phyloP scores from a whole-genome alignment of 805 yeast species.

The Metschnikowia anglica region DNA sequence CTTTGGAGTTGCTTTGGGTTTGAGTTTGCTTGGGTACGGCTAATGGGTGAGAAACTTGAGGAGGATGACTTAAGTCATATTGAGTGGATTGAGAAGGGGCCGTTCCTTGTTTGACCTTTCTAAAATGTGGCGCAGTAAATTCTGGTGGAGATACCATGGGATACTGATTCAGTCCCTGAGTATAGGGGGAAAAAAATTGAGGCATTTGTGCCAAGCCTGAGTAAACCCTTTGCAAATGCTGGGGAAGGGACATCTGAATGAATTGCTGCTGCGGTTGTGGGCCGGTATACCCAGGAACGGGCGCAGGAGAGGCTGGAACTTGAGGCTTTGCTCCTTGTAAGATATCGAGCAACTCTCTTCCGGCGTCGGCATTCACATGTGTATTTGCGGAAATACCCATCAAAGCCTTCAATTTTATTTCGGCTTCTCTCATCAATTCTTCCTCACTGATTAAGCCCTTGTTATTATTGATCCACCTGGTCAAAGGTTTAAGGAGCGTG shows the following conservation, averaged over 20 bases:
- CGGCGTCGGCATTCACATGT: constrained; percentile 54
- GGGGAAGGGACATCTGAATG: constrained; percentile 33
- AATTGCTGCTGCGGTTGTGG: constrained; percentile 16
- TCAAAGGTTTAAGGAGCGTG: constrained; percentile 50
- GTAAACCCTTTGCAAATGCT: constrained; percentile 29
- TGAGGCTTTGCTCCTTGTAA: constrained; percentile 39
- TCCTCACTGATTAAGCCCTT: constrained; percentile 50
- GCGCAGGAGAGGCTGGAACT: constrained; percentile 5
- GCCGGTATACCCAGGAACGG: constrained; percentile 7
- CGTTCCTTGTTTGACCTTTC: constrained; percentile 1
- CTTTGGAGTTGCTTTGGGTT: constrained; percentile 37
- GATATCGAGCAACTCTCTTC: constrained; percentile 70
- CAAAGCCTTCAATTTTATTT: constrained; percentile 59
- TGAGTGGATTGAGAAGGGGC: constrained; percentile 11
- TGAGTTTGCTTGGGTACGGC: constrained; percentile 9
- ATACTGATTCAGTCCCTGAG: constrained; percentile 10
- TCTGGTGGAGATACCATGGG: constrained; percentile 19
- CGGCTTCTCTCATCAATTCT: constrained; percentile 62
- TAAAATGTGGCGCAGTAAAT: constrained; percentile 14
- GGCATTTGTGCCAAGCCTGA: constrained; percentile 20
- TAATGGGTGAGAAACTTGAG: constrained; percentile 1
- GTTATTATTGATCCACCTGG: constrained; percentile 54
- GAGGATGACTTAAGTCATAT: background rate
- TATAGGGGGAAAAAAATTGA: constrained; percentile 15
- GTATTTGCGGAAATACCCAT: constrained; percentile 51